Evolutionary conservation across 495 filamentous ascomycete genomes (phyloP), one percentile per base, ranked within the genome.

Genomic region (Oleoguttula mirabilis): DNA sequence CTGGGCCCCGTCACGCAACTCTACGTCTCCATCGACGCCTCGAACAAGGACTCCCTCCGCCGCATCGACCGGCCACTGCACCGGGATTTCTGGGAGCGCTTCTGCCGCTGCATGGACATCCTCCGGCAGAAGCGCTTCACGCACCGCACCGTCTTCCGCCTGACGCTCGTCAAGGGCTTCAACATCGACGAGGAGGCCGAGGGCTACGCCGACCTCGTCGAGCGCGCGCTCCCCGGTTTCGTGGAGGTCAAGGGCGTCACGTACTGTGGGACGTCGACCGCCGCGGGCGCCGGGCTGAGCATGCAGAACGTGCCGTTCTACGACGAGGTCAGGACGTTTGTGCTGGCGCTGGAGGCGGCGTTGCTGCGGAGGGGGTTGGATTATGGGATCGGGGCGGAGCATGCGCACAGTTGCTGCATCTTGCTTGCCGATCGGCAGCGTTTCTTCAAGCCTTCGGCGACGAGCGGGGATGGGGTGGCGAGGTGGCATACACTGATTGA

Each of bases 271-370:
- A 95, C 88, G 0, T 79, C 80, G 20, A 80, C 83, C 8, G 78
- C 78, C 11, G 75, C 76, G 4, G 78, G 75, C 38, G 88, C 83
- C 1, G 88, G 88, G 0, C 63, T 95, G 32, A 92, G 80, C 0
- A 95, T 95, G 88, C 72, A 83, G 52, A 95, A 96, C 54, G 88
- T 95, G 15, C 88, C 88, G 0, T 96, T 93, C 62, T 94, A 93
- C 59, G 75, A 79, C 50, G 88, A 96, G 59, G 80, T 96, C 11
- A 64, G 69, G 12, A 70, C 74, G 14, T 96, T 96, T 56, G 88
- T 92, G 4, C 63, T 71, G 7, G 76, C 75, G 10, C 70, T 96
- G 1, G 72, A 82, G 32, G 56, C 60, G 10, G 80, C 79, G 43
- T 65, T 95, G 12, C 58, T 61, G 16, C 69, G 68, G 38, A 65